Evolutionary conservation across 257 asterid species (phyloP).

Genomic region (Leonotis leonurus): DNA sequence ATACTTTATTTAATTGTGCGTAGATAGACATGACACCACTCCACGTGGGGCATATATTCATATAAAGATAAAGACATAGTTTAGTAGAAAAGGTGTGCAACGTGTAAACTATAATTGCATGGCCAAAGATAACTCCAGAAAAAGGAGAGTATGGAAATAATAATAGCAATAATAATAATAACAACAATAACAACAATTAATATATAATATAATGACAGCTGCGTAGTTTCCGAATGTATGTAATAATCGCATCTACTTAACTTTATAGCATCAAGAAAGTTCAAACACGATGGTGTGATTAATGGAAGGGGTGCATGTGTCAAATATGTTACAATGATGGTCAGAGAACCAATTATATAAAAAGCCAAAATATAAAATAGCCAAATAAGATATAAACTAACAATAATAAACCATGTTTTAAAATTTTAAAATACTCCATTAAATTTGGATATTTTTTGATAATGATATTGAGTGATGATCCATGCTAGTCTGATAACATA

Average conservation of each 20-base stretch:
- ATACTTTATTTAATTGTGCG: background rate
- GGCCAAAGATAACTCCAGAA: background rate
- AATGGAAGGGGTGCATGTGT: conserved; percentile 22
- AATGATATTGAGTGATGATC: too few relatives aligned
- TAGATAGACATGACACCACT: background rate
- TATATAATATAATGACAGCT: background rate
- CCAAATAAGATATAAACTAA: too few relatives aligned
- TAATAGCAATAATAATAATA: too few relatives aligned
- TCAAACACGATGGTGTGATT: background rate
- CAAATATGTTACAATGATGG: conserved; percentile 7
- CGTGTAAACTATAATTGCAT: background rate
- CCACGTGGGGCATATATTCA: background rate
- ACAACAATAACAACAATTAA: background rate
- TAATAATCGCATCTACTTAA: too few relatives aligned
- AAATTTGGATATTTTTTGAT: too few relatives aligned
- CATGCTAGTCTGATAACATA: too few relatives aligned
- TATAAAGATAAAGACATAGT: background rate
- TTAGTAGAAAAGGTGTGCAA: background rate
- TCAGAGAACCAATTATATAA: background rate
- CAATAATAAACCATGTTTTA: too few relatives aligned
- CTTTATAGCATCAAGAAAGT: conserved; percentile 7
- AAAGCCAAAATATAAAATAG: too few relatives aligned
- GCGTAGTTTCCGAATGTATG: too few relatives aligned
- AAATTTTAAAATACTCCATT: too few relatives aligned
- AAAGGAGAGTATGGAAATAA: too few relatives aligned